Evolutionary conservation across 495 filamentous ascomycete species (phyloP).

Genomic region (Sporormia fimetaria): DNA sequence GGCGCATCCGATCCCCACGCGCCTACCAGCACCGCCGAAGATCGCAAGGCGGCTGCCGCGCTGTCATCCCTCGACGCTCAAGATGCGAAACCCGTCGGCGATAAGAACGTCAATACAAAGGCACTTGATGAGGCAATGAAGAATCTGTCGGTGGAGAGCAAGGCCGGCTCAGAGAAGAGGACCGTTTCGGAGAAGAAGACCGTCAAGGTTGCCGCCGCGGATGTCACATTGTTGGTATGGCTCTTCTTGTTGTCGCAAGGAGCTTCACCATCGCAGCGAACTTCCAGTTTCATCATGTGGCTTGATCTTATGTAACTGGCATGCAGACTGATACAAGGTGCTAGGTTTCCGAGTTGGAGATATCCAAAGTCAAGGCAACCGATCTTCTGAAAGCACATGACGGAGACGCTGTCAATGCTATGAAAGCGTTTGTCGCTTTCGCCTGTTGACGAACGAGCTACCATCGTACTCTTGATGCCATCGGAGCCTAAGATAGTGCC

Average conservation of each 20-base stretch:
- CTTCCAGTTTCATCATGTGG: too few relatives aligned
- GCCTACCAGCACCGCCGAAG: constrained; percentile 61
- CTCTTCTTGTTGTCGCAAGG: constrained; percentile 5
- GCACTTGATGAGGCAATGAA: constrained; percentile 78
- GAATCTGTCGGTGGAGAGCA: constrained; percentile 32
- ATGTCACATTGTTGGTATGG: constrained; percentile 57
- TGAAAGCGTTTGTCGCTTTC: constrained; percentile 48
- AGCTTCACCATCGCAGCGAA: constrained; percentile 3
- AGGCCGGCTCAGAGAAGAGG: constrained; percentile 21
- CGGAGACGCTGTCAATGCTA: constrained; percentile 59
- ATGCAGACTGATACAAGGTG: background rate
- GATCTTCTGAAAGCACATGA: constrained; percentile 72
- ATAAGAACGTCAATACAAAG: constrained; percentile 59
- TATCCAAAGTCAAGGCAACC: constrained; percentile 69
- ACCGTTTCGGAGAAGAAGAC: constrained; percentile 37
- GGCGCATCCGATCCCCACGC: constrained; percentile 45
- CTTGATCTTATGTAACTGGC: constrained; percentile 10
- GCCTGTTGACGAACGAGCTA: too few relatives aligned
- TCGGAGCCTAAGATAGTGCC: too few relatives aligned
- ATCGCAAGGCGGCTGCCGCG: constrained; percentile 82
- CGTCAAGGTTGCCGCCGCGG: constrained; percentile 54
- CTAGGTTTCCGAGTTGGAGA: constrained; percentile 70
- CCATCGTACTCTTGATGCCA: too few relatives aligned
- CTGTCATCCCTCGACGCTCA: constrained; percentile 58
- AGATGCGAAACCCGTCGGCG: constrained; percentile 36